Evolutionary conservation across 148 eudicot species (phyloP), one percentile per base, ranked within the genome.

Genomic region (Rhododendron griersonianum): DNA sequence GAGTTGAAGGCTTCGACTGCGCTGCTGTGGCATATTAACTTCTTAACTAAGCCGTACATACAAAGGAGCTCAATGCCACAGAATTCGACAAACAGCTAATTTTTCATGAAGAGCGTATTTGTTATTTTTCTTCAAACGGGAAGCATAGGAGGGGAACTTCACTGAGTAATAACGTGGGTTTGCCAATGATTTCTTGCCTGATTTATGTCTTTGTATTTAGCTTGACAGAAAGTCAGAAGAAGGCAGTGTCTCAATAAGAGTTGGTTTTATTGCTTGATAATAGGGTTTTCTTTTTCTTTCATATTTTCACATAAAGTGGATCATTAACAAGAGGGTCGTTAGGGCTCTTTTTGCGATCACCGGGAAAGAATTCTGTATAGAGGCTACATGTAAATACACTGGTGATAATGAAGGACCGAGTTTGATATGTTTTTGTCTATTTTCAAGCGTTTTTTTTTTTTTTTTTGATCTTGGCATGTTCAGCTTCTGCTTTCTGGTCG

Each of bases 1-100:
- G 94, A 89, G 92, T 93, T 82, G 94, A 93, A 90, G 94, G 94
- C 84, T 93, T 93, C 78, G 93, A 92, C 74, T 90, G 94, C 82
- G 92, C 93, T 87, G 92, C 93, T 74, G 86, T 89, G 89, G 94
- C 93, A 30, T 93, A 88, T 79, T 81, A 74, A 55, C 85, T 89
- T 89, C 88, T 80, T 89, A 87, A 76, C 16, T 5, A 78, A 92
- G 89, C 78, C 88, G 93, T 89, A 89, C 86, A 89, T 92, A 89
- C 88, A 48, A 28, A n/a, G 15, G 53, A 83, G 85, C 79, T 39
- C 28, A 61, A 82, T 63, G 55, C 59, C 59, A 15, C 39, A 11
- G 16, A 11, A 63, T n/a, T 39, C 53, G 3, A 59, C 23, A n/a
- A 41, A 63, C 35, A 23, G 35, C 37, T n/a, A 39, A 39, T n/a